These are phyloP conservation scores for Cercospora berteroae DNA, from an alignment of 2,329 filamentous ascomycete species.

Conservation along the genomic window DNA sequence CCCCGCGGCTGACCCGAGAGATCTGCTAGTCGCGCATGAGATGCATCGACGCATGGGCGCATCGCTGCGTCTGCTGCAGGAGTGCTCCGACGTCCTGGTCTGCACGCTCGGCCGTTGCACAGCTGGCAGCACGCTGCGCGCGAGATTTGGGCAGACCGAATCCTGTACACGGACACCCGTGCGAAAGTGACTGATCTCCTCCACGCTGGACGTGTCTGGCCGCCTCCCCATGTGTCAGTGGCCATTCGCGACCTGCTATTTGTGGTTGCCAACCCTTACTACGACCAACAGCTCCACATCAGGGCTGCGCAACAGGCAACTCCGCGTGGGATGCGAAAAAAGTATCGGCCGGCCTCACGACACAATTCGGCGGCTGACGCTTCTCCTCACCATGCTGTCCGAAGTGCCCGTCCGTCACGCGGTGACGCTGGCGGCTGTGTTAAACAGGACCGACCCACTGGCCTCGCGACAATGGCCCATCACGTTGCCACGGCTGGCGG, in stretches of 20 bases:
- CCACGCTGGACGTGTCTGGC: not conserved
- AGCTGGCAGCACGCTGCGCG: not conserved
- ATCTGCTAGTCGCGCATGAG: not conserved
- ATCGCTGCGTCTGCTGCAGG: not conserved
- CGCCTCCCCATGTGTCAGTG: not conserved
- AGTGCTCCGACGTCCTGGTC: not conserved
- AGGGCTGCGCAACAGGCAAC: not conserved
- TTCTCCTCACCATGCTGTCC: not conserved
- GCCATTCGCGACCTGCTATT: not conserved
- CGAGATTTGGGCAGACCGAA: not conserved
- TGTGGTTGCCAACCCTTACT: not conserved
- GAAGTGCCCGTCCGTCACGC: not conserved
- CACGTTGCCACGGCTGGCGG: not conserved
- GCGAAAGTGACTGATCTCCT: not conserved
- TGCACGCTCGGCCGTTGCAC: not conserved
- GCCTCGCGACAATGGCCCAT: constrained; percentile 12
- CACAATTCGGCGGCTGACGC: not conserved
- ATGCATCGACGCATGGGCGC: constrained; percentile 6
- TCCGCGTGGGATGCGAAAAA: constrained; percentile 1
- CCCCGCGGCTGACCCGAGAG: constrained; percentile 8
- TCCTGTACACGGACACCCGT: not conserved
- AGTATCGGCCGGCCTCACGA: not conserved
- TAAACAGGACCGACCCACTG: constrained; percentile 18
- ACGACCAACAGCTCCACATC: not conserved
- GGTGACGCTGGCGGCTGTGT: not conserved